Evolutionary conservation across 345 rosid species (phyloP), one percentile per base, ranked within the genome.

Genomic region (Populus simonii): DNA sequence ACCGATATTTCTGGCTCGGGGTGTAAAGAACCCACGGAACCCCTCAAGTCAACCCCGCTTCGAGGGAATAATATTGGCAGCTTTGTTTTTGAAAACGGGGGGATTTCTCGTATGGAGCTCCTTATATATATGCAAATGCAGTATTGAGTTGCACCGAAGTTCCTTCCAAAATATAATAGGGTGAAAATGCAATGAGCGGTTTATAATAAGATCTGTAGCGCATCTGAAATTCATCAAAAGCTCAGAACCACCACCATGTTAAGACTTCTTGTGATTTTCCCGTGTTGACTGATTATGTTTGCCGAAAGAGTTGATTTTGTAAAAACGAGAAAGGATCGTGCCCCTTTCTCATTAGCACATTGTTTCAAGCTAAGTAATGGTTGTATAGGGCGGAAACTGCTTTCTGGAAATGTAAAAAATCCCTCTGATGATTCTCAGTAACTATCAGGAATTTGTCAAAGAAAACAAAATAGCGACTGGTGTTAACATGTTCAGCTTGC

Each of bases 361-460:
- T 36, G 3, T 38, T 61, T 10, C 13, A 63, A 74, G 29, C 55
- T 0, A 59, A 41, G 25, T 62, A 17, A 62, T 5, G 20, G 22
- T 31, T 55, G 29, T 29, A 29, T 35, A 7, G 75, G n/a, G 33
- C 49, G 29, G 17, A 47, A 61, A 63, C 47, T 8, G n/a, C 33
- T 68, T 27, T 31, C 16, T 75, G 71, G 17, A 47, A 68, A 75
- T 8, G 25, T 25, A 3, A 63, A 49, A 71, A 35, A 43, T 29
- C 35, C 62, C 71, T 36, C 66, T 53, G 55, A 72, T 35, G 70
- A 71, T 66, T 75, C 43, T 57, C 63, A 12, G 18, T n/a, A 47
- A 41, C 22, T 38, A 57, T n/a, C 27, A 57, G 27, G 63, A 57
- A n/a, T 57, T 10, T 57, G 63, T 57, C 25, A 55, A 2, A 2